These are phyloP conservation scores for Syzygium jambos DNA, from an alignment of 345 rosid species.

Conservation along the genomic window DNA sequence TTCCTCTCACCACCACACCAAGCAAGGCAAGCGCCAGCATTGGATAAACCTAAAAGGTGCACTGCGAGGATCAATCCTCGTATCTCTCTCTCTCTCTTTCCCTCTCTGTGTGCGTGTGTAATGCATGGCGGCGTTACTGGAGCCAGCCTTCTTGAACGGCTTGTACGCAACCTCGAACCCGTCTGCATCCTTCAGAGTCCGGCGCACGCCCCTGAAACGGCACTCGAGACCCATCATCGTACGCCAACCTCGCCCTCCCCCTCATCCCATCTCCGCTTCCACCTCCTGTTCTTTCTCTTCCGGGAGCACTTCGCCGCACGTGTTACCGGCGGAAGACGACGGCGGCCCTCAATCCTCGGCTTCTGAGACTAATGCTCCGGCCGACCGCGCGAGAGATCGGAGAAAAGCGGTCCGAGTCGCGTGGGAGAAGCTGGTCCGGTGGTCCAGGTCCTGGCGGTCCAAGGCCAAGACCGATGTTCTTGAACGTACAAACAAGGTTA, in stretches of 20 bases:
- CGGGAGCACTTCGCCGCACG: background rate
- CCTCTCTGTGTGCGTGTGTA: background rate
- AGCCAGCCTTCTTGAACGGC: background rate
- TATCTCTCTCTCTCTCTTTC: background rate
- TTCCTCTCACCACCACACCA: background rate
- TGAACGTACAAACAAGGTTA: conserved; percentile 73
- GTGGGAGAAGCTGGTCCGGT: conserved; percentile 84
- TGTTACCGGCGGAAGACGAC: background rate
- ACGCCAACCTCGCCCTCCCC: background rate
- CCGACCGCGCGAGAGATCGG: conserved; percentile 24
- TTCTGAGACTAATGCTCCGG: background rate
- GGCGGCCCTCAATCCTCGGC: background rate
- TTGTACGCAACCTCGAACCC: background rate
- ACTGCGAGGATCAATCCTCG: background rate
- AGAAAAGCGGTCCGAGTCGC: conserved; percentile 68
- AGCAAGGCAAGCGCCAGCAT: background rate
- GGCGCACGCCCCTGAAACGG: background rate
- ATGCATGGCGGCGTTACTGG: conserved; percentile 6
- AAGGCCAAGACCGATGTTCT: conserved; percentile 69
- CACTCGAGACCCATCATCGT: background rate
- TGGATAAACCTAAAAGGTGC: background rate
- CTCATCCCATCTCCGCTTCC: background rate
- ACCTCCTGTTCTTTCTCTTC: background rate
- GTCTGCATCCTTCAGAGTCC: background rate
- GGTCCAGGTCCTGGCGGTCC: conserved; percentile 88